Percentiles rank a stretch among this genome's conserved stretches.
These are phyloP conservation scores for Zanthoxylum bungeanum DNA, from an alignment of 345 rosid genomes.

Conservation along the genomic window DNA sequence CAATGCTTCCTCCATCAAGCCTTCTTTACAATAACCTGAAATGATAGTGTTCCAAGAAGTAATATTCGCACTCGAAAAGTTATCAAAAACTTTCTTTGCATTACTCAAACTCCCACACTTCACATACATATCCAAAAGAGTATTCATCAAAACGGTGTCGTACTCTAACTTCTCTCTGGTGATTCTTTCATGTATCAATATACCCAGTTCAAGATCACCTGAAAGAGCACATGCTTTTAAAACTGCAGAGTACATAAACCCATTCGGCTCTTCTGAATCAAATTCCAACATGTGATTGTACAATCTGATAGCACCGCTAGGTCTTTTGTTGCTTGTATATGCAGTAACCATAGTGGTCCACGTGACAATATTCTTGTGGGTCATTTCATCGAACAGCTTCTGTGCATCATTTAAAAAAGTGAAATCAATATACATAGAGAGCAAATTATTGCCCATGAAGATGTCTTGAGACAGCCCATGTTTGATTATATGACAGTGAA, in stretches of 20 bases:
- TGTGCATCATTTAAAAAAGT: conserved; percentile 33
- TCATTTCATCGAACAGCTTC: conserved; percentile 62
- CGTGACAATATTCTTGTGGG: conserved; percentile 48
- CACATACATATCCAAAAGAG: conserved; percentile 72
- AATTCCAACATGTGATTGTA: conserved; percentile 42
- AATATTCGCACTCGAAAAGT: conserved; percentile 34
- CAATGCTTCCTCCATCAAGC: conserved; percentile 56
- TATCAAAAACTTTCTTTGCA: conserved; percentile 44
- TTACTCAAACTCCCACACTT: conserved; percentile 56
- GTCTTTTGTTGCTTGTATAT: conserved; percentile 35
- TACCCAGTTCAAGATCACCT: conserved; percentile 55
- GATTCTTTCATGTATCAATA: conserved; percentile 43
- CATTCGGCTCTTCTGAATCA: conserved; percentile 41
- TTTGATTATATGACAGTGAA: conserved; percentile 41
- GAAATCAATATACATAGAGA: conserved; percentile 37
- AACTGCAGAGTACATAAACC: conserved; percentile 61
- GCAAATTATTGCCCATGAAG: conserved; percentile 50
- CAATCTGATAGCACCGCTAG: conserved; percentile 39
- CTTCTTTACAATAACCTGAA: conserved; percentile 61
- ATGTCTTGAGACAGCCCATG: conserved; percentile 35
- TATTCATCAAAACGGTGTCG: conserved; percentile 64
- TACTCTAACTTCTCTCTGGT: conserved; percentile 29
- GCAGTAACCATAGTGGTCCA: conserved; percentile 69
- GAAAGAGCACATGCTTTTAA: conserved; percentile 59
- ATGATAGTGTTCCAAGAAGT: conserved; percentile 74